Conservation (phyloP, 495 filamentous ascomycete species). For the Talaromyces borbonicus region DNA sequence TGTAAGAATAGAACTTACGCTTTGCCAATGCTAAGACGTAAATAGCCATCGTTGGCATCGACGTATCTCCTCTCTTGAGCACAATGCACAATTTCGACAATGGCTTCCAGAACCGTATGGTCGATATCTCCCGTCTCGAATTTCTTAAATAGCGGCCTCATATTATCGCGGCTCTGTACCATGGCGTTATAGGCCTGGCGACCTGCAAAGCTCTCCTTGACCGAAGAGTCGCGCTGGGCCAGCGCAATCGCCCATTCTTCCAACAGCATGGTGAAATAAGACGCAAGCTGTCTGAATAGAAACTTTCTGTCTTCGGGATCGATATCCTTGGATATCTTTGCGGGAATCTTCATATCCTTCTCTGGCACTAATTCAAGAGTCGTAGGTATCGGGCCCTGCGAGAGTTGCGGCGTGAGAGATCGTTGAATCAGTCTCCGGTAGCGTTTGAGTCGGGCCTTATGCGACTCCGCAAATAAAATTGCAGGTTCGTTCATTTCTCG, state of each 20-base stretch:
- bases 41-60: slow-evolving; percentile 91
- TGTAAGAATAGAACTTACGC: slow-evolving; percentile 54
- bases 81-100: slow-evolving; percentile 88
- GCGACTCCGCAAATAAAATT: slow-evolving; percentile 74
- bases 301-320: slow-evolving; percentile 47
- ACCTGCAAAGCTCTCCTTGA: slow-evolving; percentile 65
- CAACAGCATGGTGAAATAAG: slow-evolving; percentile 89
- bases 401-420: slow-evolving; percentile 41
- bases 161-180: slow-evolving; percentile 71
- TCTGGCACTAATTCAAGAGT: slow-evolving; percentile 67
- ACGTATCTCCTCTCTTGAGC: slow-evolving; percentile 88
- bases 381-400: slow-evolving; percentile 56
- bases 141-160: slow-evolving; percentile 82
- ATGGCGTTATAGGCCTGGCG: slow-evolving; percentile 69
- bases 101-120: slow-evolving; percentile 65
- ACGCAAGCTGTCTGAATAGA: slow-evolving; percentile 78
- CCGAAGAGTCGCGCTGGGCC: slow-evolving; percentile 48
- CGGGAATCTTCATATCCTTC: slow-evolving; percentile 73
- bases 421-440: slow-evolving; percentile 51
- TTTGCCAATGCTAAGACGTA: slow-evolving; percentile 91
- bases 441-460: slow-evolving; percentile 54
- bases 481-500: slow-evolving; percentile 64
- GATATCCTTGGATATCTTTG: slow-evolving; percentile 38
- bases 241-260: slow-evolving; percentile 78
- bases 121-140: slow-evolving; percentile 74